phyloP scores from a whole-genome alignment of 2,329 filamentous ascomycete genomes.

The Colletotrichum incanum region DNA sequence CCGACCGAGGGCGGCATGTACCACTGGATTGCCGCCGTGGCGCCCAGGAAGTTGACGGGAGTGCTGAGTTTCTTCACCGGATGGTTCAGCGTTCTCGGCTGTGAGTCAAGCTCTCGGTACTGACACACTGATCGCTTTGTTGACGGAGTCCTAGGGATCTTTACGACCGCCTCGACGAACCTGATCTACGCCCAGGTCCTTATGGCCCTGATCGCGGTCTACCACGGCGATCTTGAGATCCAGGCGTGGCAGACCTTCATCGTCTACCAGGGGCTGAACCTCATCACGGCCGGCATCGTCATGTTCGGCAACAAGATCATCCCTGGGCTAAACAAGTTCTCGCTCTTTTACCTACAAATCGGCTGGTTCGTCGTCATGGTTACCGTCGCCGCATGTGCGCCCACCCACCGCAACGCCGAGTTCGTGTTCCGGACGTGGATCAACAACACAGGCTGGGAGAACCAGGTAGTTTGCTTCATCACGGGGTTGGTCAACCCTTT shows the following conservation, averaged over 20 bases:
- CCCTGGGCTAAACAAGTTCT: slow-evolving; percentile 60
- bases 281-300: slow-evolving; percentile 60
- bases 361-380: slow-evolving; percentile 64
- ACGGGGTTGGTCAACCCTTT: slow-evolving; percentile 65
- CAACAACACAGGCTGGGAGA: slow-evolving; percentile 68
- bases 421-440: slow-evolving; percentile 69
- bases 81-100: slow-evolving; percentile 60
- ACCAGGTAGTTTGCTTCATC: slow-evolving; percentile 65
- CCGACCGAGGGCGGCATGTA: slow-evolving; percentile 67
- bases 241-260: slow-evolving; percentile 65
- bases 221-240: slow-evolving; percentile 56
- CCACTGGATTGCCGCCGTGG: slow-evolving; percentile 65
- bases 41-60: slow-evolving; percentile 56
- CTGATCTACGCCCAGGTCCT: slow-evolving; percentile 60
- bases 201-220: slow-evolving; percentile 60
- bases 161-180: slow-evolving; percentile 61
- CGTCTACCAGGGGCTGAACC: slow-evolving; percentile 60
- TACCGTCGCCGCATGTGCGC: slow-evolving; percentile 63
- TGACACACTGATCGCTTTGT: background rate
- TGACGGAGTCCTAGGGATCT: slow-evolving; percentile 54
- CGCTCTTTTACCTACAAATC: slow-evolving; percentile 62
- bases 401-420: slow-evolving; percentile 59
- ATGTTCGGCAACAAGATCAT: slow-evolving; percentile 65
- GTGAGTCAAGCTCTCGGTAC: slow-evolving; percentile 34
- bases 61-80: slow-evolving; percentile 62